phyloP scores from a whole-genome alignment of 2,329 filamentous ascomycete species.

The Aspergillus tubingensis region DNA sequence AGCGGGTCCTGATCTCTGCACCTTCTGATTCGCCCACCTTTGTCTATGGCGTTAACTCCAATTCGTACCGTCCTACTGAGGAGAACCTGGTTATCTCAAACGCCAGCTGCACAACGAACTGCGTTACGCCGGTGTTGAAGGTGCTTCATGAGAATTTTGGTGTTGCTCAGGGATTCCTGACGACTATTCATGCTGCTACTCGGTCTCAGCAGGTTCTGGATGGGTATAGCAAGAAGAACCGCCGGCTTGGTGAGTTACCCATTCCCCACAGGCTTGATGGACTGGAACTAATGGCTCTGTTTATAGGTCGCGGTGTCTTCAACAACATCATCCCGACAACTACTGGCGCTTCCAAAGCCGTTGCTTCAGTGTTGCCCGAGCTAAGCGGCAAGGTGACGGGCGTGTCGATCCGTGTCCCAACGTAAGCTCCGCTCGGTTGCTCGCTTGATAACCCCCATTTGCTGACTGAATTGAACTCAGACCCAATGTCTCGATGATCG shows the following conservation, averaged over 20 bases:
- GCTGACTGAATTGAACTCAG: slow-evolving; percentile 5
- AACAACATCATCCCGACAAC: slow-evolving; percentile 95
- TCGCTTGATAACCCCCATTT: too few relatives aligned
- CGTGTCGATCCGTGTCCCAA: slow-evolving; percentile 94
- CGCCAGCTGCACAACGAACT: slow-evolving; percentile 39
- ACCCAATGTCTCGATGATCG: slow-evolving; percentile 91
- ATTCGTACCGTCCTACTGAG: slow-evolving; percentile 25
- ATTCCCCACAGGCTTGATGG: not conserved
- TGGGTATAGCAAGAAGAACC: slow-evolving; percentile 39
- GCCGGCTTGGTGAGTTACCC: slow-evolving; percentile 26
- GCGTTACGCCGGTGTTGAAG: slow-evolving; percentile 35
- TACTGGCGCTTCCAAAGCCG: slow-evolving; percentile 93
- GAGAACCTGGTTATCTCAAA: slow-evolving; percentile 30
- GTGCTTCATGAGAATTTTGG: slow-evolving; percentile 34
- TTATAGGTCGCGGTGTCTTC: slow-evolving; percentile 76
- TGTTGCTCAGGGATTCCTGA: slow-evolving; percentile 34
- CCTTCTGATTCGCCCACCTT: slow-evolving; percentile 70
- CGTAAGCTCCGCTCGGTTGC: too few relatives aligned
- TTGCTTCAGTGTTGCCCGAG: slow-evolving; percentile 90
- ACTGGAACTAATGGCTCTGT: not conserved
- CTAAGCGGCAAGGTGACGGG: slow-evolving; percentile 95
- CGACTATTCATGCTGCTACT: slow-evolving; percentile 35
- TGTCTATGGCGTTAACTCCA: slow-evolving; percentile 36
- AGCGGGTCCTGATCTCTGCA: slow-evolving; percentile 72
- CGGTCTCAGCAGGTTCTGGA: slow-evolving; percentile 37